Percentiles rank a stretch among this genome's conserved stretches.
Evolutionary conservation across 177 flowering plant species (phyloP).

Genomic region (Vitis hybrid): DNA sequence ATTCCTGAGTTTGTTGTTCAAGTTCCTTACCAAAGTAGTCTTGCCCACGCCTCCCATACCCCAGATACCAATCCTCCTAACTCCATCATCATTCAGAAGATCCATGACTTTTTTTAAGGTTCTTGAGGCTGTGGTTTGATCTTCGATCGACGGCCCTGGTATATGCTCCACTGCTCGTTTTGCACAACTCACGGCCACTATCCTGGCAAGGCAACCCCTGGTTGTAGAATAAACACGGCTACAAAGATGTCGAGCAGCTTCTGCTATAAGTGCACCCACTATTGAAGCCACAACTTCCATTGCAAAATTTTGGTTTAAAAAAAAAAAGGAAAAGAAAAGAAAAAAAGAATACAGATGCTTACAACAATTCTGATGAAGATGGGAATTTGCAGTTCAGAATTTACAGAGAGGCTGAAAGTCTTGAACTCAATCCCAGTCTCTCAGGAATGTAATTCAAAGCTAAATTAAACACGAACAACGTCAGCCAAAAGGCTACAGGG

Average conservation of each 20-base stretch:
- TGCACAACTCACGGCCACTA: too few relatives aligned
- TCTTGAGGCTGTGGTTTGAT: constrained; percentile 11
- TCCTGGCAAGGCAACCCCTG: background rate
- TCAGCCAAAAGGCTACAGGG: too few relatives aligned
- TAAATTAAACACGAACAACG: too few relatives aligned
- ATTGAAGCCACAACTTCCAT: background rate
- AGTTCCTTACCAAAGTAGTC: constrained; percentile 16
- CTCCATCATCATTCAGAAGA: background rate
- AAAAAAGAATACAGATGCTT: too few relatives aligned
- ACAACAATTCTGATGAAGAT: too few relatives aligned
- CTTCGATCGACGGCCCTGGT: constrained; percentile 3
- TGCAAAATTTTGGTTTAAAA: background rate
- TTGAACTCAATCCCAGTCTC: too few relatives aligned
- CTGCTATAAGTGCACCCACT: background rate
- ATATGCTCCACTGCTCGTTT: constrained; percentile 15
- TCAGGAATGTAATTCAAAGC: too few relatives aligned
- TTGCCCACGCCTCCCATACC: constrained; percentile 35
- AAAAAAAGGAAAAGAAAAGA: background rate
- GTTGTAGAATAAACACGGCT: background rate
- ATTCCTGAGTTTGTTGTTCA: constrained; percentile 19
- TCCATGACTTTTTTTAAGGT: background rate
- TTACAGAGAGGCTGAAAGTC: too few relatives aligned
- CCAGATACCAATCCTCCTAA: constrained; percentile 17
- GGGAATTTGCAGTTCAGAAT: too few relatives aligned
- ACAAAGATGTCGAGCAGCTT: background rate